A percentile compares a stretch with the other conserved stretches of the same genome.
These are phyloP conservation scores for Heliosperma pusillum DNA, from an alignment of 148 eudicot genomes.

Conservation along the genomic window DNA sequence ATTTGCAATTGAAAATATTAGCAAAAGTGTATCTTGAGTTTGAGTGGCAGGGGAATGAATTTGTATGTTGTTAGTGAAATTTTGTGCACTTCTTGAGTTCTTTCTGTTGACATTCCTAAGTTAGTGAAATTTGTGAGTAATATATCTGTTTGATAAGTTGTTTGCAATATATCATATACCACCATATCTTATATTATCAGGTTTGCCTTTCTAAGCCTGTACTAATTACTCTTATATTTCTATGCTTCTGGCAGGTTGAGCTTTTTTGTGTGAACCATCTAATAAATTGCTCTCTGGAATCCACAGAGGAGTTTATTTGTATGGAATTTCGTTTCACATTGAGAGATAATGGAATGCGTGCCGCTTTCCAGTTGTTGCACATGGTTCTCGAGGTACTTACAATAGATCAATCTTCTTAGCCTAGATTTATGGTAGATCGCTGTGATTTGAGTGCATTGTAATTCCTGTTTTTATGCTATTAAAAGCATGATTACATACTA, in stretches of 20 bases:
- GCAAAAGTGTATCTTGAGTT: background rate
- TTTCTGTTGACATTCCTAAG: background rate
- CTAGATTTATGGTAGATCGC: background rate
- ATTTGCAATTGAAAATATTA: background rate
- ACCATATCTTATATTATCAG: background rate
- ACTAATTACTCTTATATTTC: background rate
- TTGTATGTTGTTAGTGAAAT: background rate
- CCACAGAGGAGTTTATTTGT: constrained; percentile 94
- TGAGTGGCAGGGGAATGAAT: background rate
- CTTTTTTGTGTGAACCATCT: constrained; percentile 98
- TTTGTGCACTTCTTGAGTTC: background rate
- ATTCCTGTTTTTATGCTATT: background rate
- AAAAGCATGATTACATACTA: background rate
- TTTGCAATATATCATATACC: background rate
- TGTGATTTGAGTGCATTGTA: background rate
- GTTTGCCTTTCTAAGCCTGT: background rate
- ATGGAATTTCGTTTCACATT: constrained; percentile 99
- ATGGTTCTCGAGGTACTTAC: constrained; percentile 94
- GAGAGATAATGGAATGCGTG: constrained; percentile 98
- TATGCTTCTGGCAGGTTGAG: constrained; percentile 67
- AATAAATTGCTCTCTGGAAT: constrained; percentile 94
- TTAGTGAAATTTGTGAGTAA: background rate
- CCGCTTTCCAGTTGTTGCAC: constrained; percentile 96
- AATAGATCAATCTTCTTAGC: constrained; percentile 1
- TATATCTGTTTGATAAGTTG: background rate